These are phyloP conservation scores for Myriosclerotinia curreyana DNA, from an alignment of 2,329 filamentous ascomycete species.

Conservation along the genomic window DNA sequence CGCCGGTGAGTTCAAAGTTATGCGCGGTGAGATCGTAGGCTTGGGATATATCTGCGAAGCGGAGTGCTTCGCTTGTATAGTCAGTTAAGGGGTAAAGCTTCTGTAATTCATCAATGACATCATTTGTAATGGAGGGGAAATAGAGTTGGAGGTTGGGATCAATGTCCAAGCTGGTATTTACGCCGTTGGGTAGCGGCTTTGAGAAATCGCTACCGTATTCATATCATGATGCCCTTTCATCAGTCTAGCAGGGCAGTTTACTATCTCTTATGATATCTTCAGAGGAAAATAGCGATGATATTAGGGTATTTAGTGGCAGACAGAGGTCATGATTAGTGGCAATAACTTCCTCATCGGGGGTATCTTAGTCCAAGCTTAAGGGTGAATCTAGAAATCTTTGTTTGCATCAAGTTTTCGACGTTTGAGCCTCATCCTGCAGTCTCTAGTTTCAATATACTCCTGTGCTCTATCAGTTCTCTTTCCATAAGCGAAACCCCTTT, in stretches of 20 bases:
- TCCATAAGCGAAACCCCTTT: too few species aligned
- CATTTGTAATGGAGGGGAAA: slow-evolving; percentile 41
- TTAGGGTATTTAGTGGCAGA: neutral
- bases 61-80: slow-evolving; percentile 40
- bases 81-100: slow-evolving; percentile 39
- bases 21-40: slow-evolving; percentile 40
- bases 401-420: too few species aligned
- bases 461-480: too few species aligned
- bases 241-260: neutral
- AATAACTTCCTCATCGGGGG: too few species aligned
- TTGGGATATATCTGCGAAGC: slow-evolving; percentile 42
- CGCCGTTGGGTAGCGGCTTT: slow-evolving; percentile 33
- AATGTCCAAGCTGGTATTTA: slow-evolving; percentile 40
- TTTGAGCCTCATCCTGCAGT: too few species aligned
- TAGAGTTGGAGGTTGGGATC: slow-evolving; percentile 37
- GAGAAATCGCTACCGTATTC: neutral
- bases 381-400: too few species aligned
- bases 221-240: neutral
- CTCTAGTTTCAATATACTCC: too few species aligned
- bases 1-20: slow-evolving; percentile 40
- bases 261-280: too few species aligned
- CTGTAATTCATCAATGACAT: slow-evolving; percentile 37
- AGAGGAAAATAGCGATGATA: neutral
- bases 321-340: too few species aligned
- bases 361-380: too few species aligned